Evolutionary conservation across 345 rosid species (phyloP).

Genomic region (Jatropha curcas): DNA sequence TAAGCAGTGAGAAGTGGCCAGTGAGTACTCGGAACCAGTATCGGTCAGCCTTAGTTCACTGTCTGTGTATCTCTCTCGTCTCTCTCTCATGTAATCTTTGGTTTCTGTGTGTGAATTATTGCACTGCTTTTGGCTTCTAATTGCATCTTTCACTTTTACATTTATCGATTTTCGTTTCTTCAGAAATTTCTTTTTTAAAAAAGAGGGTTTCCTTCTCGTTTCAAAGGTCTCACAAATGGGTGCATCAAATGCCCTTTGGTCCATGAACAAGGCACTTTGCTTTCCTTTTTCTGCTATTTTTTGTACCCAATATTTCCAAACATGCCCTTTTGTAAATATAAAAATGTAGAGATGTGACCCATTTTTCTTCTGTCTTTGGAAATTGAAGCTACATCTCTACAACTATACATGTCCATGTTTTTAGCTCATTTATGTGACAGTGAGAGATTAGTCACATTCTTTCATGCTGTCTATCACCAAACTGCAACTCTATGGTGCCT

Average conservation of each 20-base stretch:
- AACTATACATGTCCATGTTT: conserved; percentile 9
- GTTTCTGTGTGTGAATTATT: conserved; percentile 24
- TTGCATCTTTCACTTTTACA: neutral
- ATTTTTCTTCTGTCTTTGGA: conserved; percentile 10
- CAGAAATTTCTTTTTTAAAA: too few relatives aligned
- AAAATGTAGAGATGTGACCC: too few relatives aligned
- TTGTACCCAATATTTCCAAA: neutral
- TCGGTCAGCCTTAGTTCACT: too few relatives aligned
- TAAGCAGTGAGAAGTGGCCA: too few relatives aligned
- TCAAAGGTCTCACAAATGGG: conserved; percentile 1
- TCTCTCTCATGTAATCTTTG: neutral
- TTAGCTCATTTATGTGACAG: conserved; percentile 14
- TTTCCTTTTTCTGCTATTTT: too few relatives aligned
- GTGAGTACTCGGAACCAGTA: too few relatives aligned
- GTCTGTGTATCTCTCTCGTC: neutral
- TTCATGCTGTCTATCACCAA: neutral
- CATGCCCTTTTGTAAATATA: neutral
- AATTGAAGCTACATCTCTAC: conserved; percentile 31
- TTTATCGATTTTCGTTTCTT: conserved; percentile 25
- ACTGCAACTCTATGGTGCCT: neutral
- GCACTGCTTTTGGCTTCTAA: neutral
- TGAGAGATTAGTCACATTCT: conserved; percentile 2
- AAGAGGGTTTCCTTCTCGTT: conserved; percentile 18
- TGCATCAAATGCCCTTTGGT: neutral
- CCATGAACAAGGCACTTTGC: too few relatives aligned